These are phyloP conservation scores for Pestalotiopsis sp. DNA, from an alignment of 2,329 filamentous ascomycete genomes.

Conservation along the genomic window DNA sequence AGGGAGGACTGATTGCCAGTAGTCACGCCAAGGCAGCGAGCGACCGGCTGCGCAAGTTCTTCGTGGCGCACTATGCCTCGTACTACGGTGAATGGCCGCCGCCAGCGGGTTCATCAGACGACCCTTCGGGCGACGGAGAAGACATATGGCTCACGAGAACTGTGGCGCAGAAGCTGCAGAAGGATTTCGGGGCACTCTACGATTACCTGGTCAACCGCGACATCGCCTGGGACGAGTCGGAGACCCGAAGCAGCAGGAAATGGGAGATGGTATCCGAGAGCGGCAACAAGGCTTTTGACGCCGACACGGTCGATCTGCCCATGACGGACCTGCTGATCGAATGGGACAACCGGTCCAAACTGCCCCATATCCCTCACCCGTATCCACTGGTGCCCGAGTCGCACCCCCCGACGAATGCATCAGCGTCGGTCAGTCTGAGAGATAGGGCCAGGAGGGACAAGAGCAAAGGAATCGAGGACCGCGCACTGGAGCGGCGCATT, in stretches of 20 bases:
- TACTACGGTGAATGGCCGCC: constrained; percentile 67
- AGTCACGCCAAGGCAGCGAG: constrained; percentile 56
- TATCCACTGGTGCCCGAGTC: constrained; percentile 66
- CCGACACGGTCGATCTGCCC: constrained; percentile 57
- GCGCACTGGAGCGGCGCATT: constrained; percentile 48
- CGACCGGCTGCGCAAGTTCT: constrained; percentile 62
- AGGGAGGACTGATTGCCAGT: constrained; percentile 30
- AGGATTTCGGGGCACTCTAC: constrained; percentile 70
- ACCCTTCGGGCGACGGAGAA: constrained; percentile 37
- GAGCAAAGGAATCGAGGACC: constrained; percentile 23
- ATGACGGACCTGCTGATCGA: constrained; percentile 69
- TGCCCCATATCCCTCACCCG: constrained; percentile 69
- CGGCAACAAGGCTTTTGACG: constrained; percentile 48
- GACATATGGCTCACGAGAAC: constrained; percentile 65
- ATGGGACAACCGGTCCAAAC: constrained; percentile 65
- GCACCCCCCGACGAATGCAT: constrained; percentile 34
- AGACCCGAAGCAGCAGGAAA: constrained; percentile 63
- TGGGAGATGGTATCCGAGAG: constrained; percentile 63
- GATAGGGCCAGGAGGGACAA: constrained; percentile 32
- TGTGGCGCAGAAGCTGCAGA: constrained; percentile 59
- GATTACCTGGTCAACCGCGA: constrained; percentile 72
- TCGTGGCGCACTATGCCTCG: constrained; percentile 59
- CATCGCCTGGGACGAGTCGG: constrained; percentile 65
- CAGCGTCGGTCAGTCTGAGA: constrained; percentile 14
- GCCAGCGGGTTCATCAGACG: constrained; percentile 21